These are phyloP conservation scores for Phaffia tasmanica DNA, from an alignment of 768 basidiomycete species.

Conservation along the genomic window DNA sequence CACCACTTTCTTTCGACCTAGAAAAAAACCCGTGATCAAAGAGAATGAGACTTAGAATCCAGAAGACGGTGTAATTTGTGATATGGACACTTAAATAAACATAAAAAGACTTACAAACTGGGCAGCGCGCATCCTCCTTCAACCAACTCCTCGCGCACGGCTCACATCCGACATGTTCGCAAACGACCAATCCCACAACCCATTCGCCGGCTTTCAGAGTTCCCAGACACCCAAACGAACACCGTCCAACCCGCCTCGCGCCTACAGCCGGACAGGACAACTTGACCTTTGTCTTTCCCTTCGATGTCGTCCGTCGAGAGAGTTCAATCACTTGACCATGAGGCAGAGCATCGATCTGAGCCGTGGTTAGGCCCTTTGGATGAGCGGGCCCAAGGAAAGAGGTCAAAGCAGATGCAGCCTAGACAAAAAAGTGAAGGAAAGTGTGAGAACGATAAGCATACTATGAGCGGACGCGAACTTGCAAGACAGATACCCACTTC, in stretches of 20 bases:
- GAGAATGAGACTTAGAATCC: no score
- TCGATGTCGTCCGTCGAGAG: constrained; percentile 22
- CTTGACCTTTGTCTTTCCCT: constrained; percentile 25
- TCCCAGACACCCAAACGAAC: constrained; percentile 20
- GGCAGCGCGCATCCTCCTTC: constrained; percentile 2
- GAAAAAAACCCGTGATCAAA: no score
- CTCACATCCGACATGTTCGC: constrained; percentile 12
- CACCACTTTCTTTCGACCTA: no score
- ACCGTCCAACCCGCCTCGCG: constrained; percentile 17
- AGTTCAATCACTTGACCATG: constrained; percentile 18
- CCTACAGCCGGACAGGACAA: constrained; percentile 5
- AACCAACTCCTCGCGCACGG: constrained; percentile 16
- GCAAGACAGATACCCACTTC: no score
- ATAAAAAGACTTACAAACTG: neutral
- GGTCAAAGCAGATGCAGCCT: constrained; percentile 13
- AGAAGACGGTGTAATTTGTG: no score
- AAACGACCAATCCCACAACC: neutral
- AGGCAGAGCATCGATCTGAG: neutral
- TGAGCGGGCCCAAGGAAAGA: constrained; percentile 20
- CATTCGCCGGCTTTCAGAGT: constrained; percentile 10
- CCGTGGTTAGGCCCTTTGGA: constrained; percentile 5
- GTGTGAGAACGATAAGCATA: no score
- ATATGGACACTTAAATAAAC: no score
- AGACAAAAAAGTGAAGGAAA: neutral
- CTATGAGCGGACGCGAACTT: no score